These are phyloP conservation scores for Talaromyces sp. DNA, from an alignment of 2,329 filamentous ascomycete genomes.

Conservation along the genomic window DNA sequence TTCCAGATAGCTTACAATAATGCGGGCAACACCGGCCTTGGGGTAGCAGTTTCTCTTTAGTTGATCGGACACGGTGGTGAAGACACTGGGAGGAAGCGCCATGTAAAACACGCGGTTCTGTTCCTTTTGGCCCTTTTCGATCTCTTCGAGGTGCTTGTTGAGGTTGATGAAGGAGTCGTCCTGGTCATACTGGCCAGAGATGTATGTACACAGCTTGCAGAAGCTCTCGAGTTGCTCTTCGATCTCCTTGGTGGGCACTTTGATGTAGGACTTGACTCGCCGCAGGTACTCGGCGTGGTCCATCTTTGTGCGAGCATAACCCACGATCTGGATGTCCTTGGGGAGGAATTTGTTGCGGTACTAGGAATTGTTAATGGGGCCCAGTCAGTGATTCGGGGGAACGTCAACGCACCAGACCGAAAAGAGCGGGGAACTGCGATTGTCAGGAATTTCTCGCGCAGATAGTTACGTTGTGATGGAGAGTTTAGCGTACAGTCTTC, in stretches of 20 bases:
- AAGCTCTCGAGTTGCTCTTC: slow-evolving; percentile 94
- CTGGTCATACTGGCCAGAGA: slow-evolving; percentile 96
- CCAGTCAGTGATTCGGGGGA: no score
- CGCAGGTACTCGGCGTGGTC: slow-evolving; percentile 92
- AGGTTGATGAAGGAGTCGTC: slow-evolving; percentile 89
- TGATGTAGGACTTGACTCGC: slow-evolving; percentile 96
- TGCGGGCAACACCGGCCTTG: slow-evolving; percentile 79
- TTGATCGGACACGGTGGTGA: slow-evolving; percentile 95
- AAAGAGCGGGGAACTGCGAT: slow-evolving; percentile 84
- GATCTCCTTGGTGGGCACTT: slow-evolving; percentile 94
- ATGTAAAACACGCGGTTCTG: slow-evolving; percentile 97
- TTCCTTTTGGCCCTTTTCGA: slow-evolving; percentile 78
- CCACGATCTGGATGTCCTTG: slow-evolving; percentile 93
- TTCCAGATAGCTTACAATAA: slow-evolving; percentile 68
- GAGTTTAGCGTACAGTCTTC: slow-evolving; percentile 72
- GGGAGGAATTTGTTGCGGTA: slow-evolving; percentile 98
- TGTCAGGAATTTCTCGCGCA: neutral
- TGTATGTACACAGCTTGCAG: slow-evolving; percentile 79
- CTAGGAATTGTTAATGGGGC: slow-evolving; percentile 44
- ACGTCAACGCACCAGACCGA: slow-evolving; percentile 77
- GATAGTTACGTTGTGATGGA: no score
- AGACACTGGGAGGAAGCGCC: slow-evolving; percentile 95
- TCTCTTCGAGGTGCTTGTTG: slow-evolving; percentile 75
- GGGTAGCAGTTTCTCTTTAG: slow-evolving; percentile 98
- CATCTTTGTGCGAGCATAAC: slow-evolving; percentile 99